Conservation (phyloP, 345 rosid species). For the Limnanthes douglasii region DNA sequence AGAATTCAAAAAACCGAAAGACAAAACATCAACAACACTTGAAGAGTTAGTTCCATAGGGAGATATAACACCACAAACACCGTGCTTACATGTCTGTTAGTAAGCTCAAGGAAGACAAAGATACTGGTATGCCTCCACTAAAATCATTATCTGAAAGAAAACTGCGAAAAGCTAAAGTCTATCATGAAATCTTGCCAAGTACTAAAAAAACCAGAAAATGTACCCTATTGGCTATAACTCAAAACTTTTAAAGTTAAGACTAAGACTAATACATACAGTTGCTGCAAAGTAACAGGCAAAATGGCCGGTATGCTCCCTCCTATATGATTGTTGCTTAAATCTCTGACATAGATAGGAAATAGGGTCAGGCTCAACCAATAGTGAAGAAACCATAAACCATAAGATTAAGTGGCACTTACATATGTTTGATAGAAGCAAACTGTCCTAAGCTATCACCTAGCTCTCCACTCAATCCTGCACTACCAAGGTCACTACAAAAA, state of each 20-base stretch:
- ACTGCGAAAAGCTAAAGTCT: constrained; percentile 42
- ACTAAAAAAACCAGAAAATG: too few relatives aligned
- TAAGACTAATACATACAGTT: constrained; percentile 13
- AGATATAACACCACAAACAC: neutral
- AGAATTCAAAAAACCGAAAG: constrained; percentile 12
- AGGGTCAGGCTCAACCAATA: constrained; percentile 4
- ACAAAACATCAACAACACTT: too few relatives aligned
- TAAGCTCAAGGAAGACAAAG: constrained; percentile 41
- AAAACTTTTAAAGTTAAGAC: neutral
- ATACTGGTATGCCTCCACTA: constrained; percentile 84
- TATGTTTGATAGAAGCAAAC: constrained; percentile 56
- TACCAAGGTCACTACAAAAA: constrained; percentile 54
- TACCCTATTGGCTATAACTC: neutral
- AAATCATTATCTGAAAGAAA: constrained; percentile 86
- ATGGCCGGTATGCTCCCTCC: constrained; percentile 82
- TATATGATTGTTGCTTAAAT: constrained; percentile 77
- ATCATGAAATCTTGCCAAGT: constrained; percentile 12
- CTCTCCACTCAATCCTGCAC: constrained; percentile 88
- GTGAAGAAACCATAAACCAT: constrained; percentile 3
- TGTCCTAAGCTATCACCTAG: constrained; percentile 51
- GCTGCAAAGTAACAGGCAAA: constrained; percentile 66
- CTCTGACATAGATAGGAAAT: constrained; percentile 32
- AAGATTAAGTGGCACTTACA: constrained; percentile 34
- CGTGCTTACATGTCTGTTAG: constrained; percentile 55
- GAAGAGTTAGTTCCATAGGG: too few relatives aligned